Conservation (phyloP, 129 eudicot genomes). For the Chrysanthemum makinoi region DNA sequence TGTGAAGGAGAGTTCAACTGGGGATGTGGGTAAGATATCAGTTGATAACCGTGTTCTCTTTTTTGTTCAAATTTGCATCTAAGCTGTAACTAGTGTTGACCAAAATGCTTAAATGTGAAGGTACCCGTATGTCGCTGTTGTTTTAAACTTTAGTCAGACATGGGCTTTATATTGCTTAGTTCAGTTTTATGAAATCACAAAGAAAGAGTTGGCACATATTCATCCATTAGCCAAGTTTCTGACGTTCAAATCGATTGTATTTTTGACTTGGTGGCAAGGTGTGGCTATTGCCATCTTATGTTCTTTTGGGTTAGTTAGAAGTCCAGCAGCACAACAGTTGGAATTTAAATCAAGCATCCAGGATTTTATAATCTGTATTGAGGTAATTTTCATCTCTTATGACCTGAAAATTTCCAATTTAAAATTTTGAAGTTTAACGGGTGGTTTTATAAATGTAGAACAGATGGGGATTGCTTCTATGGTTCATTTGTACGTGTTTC, state of each 20-base stretch:
- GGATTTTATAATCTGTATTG: slow-evolving; percentile 89
- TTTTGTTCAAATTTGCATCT: background rate
- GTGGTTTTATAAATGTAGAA: slow-evolving; percentile 54
- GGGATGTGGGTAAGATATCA: slow-evolving; percentile 75
- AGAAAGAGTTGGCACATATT: slow-evolving; percentile 77
- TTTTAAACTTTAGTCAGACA: slow-evolving; percentile 90
- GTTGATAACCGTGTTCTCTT: background rate
- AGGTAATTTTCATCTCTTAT: slow-evolving; percentile 52
- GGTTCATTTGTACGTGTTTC: slow-evolving; percentile 90
- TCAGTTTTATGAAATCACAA: slow-evolving; percentile 80
- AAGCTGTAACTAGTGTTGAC: slow-evolving; percentile 8
- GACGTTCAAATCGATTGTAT: slow-evolving; percentile 94
- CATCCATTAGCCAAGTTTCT: slow-evolving; percentile 84
- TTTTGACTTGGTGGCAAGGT: slow-evolving; percentile 99
- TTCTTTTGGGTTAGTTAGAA: slow-evolving; percentile 72
- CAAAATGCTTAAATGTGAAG: slow-evolving; percentile 38
- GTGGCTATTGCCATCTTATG: slow-evolving; percentile 76
- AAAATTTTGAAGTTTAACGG: slow-evolving; percentile 33
- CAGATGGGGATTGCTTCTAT: slow-evolving; percentile 98
- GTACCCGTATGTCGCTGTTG: slow-evolving; percentile 90
- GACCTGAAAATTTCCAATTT: slow-evolving; percentile 9
- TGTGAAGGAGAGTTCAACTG: slow-evolving; percentile 97
- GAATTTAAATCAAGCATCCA: slow-evolving; percentile 80
- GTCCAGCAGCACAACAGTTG: slow-evolving; percentile 76
- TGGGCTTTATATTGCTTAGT: slow-evolving; percentile 97